phyloP scores from a whole-genome alignment of 1,284 basidiomycete species.

The Sparassis latifolia region DNA sequence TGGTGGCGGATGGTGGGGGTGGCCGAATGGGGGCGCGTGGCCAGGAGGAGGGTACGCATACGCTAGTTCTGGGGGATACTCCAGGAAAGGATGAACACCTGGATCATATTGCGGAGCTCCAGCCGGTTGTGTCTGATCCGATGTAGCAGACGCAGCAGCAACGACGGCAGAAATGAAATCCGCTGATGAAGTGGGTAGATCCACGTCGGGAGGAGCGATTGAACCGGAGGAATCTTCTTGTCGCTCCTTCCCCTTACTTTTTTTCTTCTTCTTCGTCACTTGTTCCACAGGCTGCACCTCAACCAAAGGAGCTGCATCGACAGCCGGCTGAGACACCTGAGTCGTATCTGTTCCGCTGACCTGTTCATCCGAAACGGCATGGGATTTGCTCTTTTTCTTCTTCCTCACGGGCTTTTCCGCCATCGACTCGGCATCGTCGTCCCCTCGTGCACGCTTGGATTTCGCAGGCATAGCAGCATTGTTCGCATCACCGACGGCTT shows the following conservation, averaged over 20 bases:
- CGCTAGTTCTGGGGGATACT: slow-evolving; percentile 15
- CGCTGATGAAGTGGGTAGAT: slow-evolving; percentile 24
- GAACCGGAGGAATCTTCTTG: slow-evolving; percentile 14
- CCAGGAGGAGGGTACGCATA: slow-evolving; percentile 21
- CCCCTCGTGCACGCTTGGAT: slow-evolving; percentile 33
- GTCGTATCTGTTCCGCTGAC: neutral
- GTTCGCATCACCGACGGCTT: slow-evolving; percentile 35
- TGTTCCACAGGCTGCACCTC: slow-evolving; percentile 7
- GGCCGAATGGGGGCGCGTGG: slow-evolving; percentile 21
- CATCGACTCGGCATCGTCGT: slow-evolving; percentile 21
- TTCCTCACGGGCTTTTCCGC: slow-evolving; percentile 24
- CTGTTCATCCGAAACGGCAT: slow-evolving; percentile 9
- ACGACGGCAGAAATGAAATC: slow-evolving; percentile 48
- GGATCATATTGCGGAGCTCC: slow-evolving; percentile 11
- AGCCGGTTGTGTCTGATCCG: slow-evolving; percentile 10
- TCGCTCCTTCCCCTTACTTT: slow-evolving; percentile 30
- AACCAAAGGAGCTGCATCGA: slow-evolving; percentile 2
- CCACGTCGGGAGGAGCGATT: slow-evolving; percentile 4
- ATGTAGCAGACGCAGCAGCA: slow-evolving; percentile 25
- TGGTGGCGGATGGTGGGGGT: slow-evolving; percentile 19
- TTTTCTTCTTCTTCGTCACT: slow-evolving; percentile 27
- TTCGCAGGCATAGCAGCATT: slow-evolving; percentile 26
- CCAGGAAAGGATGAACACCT: slow-evolving; percentile 14
- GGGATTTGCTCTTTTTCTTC: slow-evolving; percentile 26
- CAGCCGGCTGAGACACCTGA: neutral